Percentiles rank a stretch among this genome's conserved stretches.
Conservation (phyloP, 352 stramenopile genomes). For the Pseudoperonospora humuli region DNA sequence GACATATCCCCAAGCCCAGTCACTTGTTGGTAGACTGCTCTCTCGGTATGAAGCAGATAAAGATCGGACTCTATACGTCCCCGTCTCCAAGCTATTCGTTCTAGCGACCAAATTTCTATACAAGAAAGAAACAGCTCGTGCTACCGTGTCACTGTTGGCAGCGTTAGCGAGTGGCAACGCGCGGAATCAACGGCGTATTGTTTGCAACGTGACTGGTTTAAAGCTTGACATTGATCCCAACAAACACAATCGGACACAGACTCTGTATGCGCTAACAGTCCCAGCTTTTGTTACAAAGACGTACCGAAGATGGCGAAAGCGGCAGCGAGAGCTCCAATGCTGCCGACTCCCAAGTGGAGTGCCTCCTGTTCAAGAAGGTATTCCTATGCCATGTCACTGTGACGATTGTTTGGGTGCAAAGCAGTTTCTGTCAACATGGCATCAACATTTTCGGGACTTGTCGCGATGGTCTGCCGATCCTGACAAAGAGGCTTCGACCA, state of each 20-base stretch:
- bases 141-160: no score
- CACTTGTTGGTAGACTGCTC: constrained; percentile 19
- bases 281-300: constrained; percentile 19
- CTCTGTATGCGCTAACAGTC: constrained; percentile 32
- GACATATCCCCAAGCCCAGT: constrained; percentile 22
- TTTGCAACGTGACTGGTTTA: constrained; percentile 24
- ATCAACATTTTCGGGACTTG: constrained; percentile 47
- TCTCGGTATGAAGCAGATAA: no score
- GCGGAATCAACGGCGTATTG: constrained; percentile 38
- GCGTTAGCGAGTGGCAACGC: constrained; percentile 25
- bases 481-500: not conserved
- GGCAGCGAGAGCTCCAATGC: constrained; percentile 26
- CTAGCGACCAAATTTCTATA: constrained; percentile 31
- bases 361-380: no score
- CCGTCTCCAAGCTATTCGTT: constrained; percentile 9
- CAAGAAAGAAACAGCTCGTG: no score
- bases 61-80: not conserved
- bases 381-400: constrained; percentile 42
- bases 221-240: constrained; percentile 8
- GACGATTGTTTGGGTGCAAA: constrained; percentile 40
- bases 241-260: not conserved
- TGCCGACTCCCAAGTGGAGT: constrained; percentile 30
- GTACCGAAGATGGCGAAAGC: constrained; percentile 36
- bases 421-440: constrained; percentile 46
- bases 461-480: constrained; percentile 24